Conservation (phyloP, 1,284 basidiomycete species). For the Tilletia setariae region DNA sequence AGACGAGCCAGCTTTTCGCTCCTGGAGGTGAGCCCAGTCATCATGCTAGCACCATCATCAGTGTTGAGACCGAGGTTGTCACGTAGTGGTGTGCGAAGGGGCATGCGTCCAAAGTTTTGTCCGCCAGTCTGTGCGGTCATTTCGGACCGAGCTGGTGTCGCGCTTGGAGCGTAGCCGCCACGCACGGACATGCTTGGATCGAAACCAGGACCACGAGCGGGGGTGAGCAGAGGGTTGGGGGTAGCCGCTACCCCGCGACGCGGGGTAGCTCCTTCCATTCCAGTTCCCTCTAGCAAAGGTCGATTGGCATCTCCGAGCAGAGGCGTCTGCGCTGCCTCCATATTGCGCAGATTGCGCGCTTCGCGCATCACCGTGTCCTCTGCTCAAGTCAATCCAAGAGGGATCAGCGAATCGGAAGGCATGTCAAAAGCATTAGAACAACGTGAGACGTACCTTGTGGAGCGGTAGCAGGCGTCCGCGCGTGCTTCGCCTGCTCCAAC, state of each 20-base stretch:
- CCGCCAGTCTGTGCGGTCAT: slow-evolving; percentile 16
- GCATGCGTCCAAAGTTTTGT: slow-evolving; percentile 63
- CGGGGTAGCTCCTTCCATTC: slow-evolving; percentile 86
- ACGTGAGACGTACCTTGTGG: slow-evolving; percentile 70
- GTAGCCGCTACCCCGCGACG: slow-evolving; percentile 68
- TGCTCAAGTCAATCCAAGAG: slow-evolving; percentile 14
- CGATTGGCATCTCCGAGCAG: slow-evolving; percentile 95
- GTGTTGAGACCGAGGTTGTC: slow-evolving; percentile 85
- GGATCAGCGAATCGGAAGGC: too few relatives aligned
- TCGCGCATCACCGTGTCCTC: slow-evolving; percentile 70
- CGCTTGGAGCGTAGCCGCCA: slow-evolving; percentile 6
- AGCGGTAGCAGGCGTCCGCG: slow-evolving; percentile 85
- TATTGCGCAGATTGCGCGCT: slow-evolving; percentile 87
- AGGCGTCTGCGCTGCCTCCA: slow-evolving; percentile 88
- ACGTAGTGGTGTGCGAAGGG: slow-evolving; percentile 82
- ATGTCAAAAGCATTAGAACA: background rate
- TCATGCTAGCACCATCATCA: slow-evolving; percentile 24
- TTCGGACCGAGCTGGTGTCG: slow-evolving; percentile 63
- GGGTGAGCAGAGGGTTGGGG: slow-evolving; percentile 88
- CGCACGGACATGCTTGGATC: slow-evolving; percentile 18
- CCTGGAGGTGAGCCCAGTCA: slow-evolving; percentile 35
- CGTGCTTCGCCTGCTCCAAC: slow-evolving; percentile 79
- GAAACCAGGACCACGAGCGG: slow-evolving; percentile 31
- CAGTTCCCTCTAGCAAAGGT: slow-evolving; percentile 80
- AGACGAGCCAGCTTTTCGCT: slow-evolving; percentile 29